Base-by-base conservation (phyloP, 1,284 basidiomycete species). In the Sporisorium scitamineum region DNA sequence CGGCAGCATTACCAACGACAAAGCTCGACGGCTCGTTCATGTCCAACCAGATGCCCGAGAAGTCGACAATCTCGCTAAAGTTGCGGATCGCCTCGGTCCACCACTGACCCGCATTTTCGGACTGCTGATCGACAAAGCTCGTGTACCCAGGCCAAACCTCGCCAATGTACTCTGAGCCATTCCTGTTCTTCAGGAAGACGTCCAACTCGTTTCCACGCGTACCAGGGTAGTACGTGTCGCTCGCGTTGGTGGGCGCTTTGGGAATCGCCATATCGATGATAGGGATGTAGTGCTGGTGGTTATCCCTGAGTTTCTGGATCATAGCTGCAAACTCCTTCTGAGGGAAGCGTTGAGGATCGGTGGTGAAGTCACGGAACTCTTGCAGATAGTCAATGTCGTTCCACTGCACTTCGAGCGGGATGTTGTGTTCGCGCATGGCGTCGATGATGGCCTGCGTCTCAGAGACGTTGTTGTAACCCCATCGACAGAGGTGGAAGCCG, bases 371-470 rank as follows among this genome's bases (percentile, higher is more conserved):
- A 9, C 91, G 88, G 54, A 88, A 87, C 29, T 89, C 88, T 72
- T 91, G 89, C 34, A 80, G 37, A 59, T 92, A 77, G 85, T 93
- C 92, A 68, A 92, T 92, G 76, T 92, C 92, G 78, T 91, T 92
- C 92, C 91, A 92, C 90, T 91, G 91, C 0, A 90, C 90, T 83
- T 92, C 91, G 4, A 92, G 88, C 4, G 91, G 91, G 57, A 92
- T 92, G 27, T 79, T 58, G 34, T 55, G 47, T 14, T 58, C 32
- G 6, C 68, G 52, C 79, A 80, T 80, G 8, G 45, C 24, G 13
- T 79, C 68, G 53, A 78, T 48, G 53, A 75, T 53, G 7, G 56
- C 61, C 14, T 70, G 73, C 2, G 73, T 72, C 3, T 79, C 70
- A 4, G 61, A 70, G 24, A 78, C 69, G 52, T 69, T 77, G 24